Base-by-base conservation (phyloP, 768 basidiomycete genomes). In the Russula vinacea region DNA sequence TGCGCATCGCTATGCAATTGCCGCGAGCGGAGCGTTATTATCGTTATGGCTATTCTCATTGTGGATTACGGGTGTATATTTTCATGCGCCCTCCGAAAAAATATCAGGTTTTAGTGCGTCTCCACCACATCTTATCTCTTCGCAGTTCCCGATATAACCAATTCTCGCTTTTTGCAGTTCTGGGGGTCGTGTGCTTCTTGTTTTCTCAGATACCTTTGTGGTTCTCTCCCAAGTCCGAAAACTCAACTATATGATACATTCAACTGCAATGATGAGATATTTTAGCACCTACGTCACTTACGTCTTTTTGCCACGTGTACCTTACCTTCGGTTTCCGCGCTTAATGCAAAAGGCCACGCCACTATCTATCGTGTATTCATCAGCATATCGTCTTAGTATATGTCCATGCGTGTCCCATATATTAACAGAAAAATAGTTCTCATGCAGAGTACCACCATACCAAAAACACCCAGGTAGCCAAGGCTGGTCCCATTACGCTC, bases 31-130 rank as follows among this genome's bases (percentile, higher is more conserved):
- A 0, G 74, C 72, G 2, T 74, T 92, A 44, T 71, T 92, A 35
- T 76, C 60, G 1, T 74, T 89, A 5, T 93, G 90, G 87, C 67
- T 91, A 55, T 82, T 91, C 72, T 92, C 92, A 68, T 76, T 80
- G 10, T 83, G 82, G 63, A 90, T 90, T 51, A 98, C 96, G 24
- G 85, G 88, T 58, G 77, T 96, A 9, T 98, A 93, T 74, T 98
- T 96, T 79, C 96, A 98, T 72, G 81, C 88, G 4, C 92, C 92
- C 0, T 75, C 80, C 14, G 96, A 98, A 78, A 98, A 98, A 77
- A 65, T 92, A 39, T 85, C 88, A 2, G 96, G 96, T 14, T 89
- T 88, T 64, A 45, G 94, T 95, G 71, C 72, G 91, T 85, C 4
- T 35, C 47, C 22, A 2, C 19, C 42, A 32, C 19, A 7, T 17